These are phyloP conservation scores for Bodo saltans DNA, from an alignment of 78 protist species.

Conservation along the genomic window DNA sequence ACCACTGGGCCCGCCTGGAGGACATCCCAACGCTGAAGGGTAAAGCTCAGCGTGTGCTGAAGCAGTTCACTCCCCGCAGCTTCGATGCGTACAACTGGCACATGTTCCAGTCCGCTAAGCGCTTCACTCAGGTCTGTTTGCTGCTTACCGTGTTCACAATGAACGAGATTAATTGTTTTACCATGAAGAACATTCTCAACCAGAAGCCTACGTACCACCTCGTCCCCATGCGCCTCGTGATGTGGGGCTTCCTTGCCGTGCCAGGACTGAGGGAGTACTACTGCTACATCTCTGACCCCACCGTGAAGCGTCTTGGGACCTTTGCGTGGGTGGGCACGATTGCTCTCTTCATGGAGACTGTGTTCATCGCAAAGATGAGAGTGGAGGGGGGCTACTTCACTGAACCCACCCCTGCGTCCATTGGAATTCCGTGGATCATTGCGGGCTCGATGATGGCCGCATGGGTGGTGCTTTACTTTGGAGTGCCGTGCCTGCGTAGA, in stretches of 20 bases:
- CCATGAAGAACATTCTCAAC: constrained; percentile 61
- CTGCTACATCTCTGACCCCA: constrained; percentile 55
- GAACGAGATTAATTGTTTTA: constrained; percentile 64
- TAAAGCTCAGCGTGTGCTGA: constrained; percentile 34
- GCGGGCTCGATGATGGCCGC: neutral
- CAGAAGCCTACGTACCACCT: constrained; percentile 38
- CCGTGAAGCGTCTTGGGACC: constrained; percentile 56
- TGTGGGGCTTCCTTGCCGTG: constrained; percentile 53
- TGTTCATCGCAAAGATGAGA: constrained; percentile 38
- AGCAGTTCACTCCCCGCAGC: constrained; percentile 55
- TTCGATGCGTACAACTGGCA: constrained; percentile 60
- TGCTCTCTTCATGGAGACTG: constrained; percentile 40
- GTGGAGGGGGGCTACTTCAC: neutral
- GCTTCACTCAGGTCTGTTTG: constrained; percentile 34
- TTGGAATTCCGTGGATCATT: neutral
- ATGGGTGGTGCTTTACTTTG: neutral
- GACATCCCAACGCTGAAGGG: neutral
- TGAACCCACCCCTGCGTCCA: neutral
- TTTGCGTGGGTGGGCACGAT: constrained; percentile 63
- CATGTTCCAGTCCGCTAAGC: constrained; percentile 38
- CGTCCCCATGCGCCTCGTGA: constrained; percentile 48
- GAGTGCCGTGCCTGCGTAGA: neutral
- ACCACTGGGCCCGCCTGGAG: constrained; percentile 29
- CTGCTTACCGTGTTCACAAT: constrained; percentile 26
- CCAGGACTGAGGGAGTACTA: constrained; percentile 70